phyloP scores from a whole-genome alignment of 768 basidiomycete genomes.

The Boletus tylopilopsis region DNA sequence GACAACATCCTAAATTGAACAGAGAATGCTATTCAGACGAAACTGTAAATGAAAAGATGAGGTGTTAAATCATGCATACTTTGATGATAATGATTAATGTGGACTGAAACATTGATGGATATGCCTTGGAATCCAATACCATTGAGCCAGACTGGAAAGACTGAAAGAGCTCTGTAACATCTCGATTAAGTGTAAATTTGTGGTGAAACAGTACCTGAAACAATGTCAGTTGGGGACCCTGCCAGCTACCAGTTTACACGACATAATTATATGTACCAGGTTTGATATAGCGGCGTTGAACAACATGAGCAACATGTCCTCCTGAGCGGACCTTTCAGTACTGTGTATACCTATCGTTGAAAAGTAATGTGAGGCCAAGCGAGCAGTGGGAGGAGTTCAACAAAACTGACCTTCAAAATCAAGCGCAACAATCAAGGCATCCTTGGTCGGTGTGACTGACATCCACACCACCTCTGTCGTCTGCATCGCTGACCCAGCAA shows the following conservation, averaged over 20 bases:
- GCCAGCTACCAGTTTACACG: no score
- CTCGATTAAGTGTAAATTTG: constrained; percentile 60
- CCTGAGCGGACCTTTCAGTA: constrained; percentile 60
- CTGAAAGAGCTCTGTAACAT: constrained; percentile 59
- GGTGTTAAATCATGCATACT: constrained; percentile 22
- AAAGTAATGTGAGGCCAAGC: neutral
- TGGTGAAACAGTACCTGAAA: constrained; percentile 58
- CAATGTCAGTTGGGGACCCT: neutral
- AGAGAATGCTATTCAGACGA: neutral
- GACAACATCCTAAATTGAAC: constrained; percentile 48
- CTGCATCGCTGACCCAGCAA: constrained; percentile 59
- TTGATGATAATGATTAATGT: constrained; percentile 62
- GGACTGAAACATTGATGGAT: constrained; percentile 56
- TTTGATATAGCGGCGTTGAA: constrained; percentile 68
- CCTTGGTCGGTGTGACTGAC: constrained; percentile 57
- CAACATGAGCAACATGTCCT: constrained; percentile 58
- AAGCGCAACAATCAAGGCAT: constrained; percentile 50
- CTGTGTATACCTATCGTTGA: constrained; percentile 49
- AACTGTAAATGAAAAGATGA: fast-evolving
- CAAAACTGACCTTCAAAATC: constrained; percentile 55
- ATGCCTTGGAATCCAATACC: constrained; percentile 53
- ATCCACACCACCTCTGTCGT: constrained; percentile 67
- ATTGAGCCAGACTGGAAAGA: constrained; percentile 57
- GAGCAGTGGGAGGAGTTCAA: neutral
- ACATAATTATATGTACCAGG: constrained; percentile 34